Conservation (phyloP, 2,329 filamentous ascomycete genomes). For the Nannizzia gypsea region DNA sequence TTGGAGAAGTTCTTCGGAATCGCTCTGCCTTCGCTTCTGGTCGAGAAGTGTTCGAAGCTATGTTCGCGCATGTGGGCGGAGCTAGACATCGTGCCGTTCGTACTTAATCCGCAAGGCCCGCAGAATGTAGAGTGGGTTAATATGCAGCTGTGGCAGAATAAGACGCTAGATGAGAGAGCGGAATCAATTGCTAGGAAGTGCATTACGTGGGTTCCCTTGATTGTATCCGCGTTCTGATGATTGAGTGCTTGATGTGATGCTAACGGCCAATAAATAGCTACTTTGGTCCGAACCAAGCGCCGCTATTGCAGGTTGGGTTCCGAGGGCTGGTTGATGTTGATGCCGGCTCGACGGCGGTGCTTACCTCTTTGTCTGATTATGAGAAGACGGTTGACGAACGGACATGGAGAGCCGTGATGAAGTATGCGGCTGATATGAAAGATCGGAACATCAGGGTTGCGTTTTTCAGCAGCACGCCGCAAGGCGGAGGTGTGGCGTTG, state of each 20-base stretch:
- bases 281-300: constrained; percentile 61
- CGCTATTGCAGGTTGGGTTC: constrained; percentile 54
- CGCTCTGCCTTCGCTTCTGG: constrained; percentile 52
- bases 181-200: constrained; percentile 73
- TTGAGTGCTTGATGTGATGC: constrained; percentile 3
- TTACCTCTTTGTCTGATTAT: constrained; percentile 49
- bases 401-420: constrained; percentile 55
- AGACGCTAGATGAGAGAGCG: constrained; percentile 65
- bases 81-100: constrained; percentile 62
- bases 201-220: constrained; percentile 47
- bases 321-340: constrained; percentile 61
- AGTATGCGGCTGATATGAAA: constrained; percentile 53
- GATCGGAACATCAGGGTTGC: constrained; percentile 55
- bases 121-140: constrained; percentile 19
- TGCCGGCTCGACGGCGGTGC: constrained; percentile 49
- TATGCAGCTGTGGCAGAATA: constrained; percentile 38
- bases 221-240: neutral
- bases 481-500: constrained; percentile 69
- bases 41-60: constrained; percentile 50
- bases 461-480: constrained; percentile 69
- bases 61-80: constrained; percentile 64
- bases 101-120: constrained; percentile 37
- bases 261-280: constrained; percentile 36
- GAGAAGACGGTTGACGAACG: constrained; percentile 46
- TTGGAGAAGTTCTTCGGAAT: constrained; percentile 63